These are phyloP conservation scores for Mentha longifolia DNA, from an alignment of 257 asterid species.

Conservation along the genomic window DNA sequence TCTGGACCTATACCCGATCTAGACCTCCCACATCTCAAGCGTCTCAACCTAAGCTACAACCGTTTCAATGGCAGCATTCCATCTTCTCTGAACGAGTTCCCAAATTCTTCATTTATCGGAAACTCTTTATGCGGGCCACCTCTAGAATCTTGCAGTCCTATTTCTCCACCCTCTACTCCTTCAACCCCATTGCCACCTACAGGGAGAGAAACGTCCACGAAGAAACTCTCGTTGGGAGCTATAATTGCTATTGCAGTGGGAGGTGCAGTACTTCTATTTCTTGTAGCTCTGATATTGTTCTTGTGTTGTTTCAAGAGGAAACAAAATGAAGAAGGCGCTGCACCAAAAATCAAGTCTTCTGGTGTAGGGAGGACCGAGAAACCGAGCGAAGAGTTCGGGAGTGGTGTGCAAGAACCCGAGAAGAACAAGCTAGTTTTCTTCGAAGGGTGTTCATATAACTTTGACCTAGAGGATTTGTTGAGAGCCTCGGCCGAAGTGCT, in stretches of 20 bases:
- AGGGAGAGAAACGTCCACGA: conserved; percentile 34
- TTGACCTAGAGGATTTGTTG: conserved; percentile 90
- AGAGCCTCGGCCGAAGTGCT: conserved; percentile 96
- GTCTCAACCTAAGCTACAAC: conserved; percentile 67
- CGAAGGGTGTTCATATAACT: conserved; percentile 86
- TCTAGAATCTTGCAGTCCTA: conserved; percentile 52
- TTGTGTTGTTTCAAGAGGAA: conserved; percentile 63
- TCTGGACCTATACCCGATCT: conserved; percentile 66
- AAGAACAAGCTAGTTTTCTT: conserved; percentile 88
- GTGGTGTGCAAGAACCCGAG: conserved; percentile 91
- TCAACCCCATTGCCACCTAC: conserved; percentile 46
- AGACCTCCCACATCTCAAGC: conserved; percentile 48
- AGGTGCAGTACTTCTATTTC: conserved; percentile 61
- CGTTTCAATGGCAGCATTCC: conserved; percentile 74
- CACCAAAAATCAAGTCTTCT: conserved; percentile 69
- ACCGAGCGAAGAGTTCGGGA: conserved; percentile 86
- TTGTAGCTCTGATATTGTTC: conserved; percentile 48
- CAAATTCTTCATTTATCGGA: conserved; percentile 70
- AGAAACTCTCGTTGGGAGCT: conserved; percentile 57
- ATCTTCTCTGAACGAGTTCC: conserved; percentile 51
- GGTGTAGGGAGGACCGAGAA: conserved; percentile 74
- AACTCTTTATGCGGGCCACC: conserved; percentile 76
- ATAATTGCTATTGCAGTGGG: conserved; percentile 88
- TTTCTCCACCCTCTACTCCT: conserved; percentile 51
- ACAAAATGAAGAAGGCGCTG: conserved; percentile 40